These are phyloP conservation scores for Alternaria arbusti DNA, from an alignment of 2,329 filamentous ascomycete genomes.

Conservation along the genomic window DNA sequence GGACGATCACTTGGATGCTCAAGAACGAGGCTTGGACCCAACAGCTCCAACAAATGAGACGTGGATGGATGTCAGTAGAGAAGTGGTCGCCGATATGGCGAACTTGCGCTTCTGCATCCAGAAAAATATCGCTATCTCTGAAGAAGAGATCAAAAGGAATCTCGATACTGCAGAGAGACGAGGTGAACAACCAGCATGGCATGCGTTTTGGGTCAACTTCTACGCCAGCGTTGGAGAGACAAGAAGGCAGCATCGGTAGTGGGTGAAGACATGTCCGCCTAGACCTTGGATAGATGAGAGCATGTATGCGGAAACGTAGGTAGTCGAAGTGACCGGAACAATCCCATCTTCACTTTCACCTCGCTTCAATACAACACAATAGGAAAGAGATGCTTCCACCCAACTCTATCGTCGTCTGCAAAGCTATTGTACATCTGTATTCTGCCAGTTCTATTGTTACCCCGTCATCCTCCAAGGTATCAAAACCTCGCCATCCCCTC, in stretches of 20 bases:
- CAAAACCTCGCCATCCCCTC: background rate
- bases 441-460: background rate
- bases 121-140: too few species aligned
- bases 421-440: background rate
- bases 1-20: too few species aligned
- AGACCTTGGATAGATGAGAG: background rate
- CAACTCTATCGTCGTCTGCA: background rate
- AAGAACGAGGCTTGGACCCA: too few species aligned
- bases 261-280: background rate
- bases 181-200: too few species aligned
- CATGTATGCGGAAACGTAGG: background rate
- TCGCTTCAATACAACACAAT: background rate
- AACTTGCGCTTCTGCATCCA: conserved; percentile 12
- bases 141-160: too few species aligned
- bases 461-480: background rate
- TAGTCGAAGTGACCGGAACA: background rate
- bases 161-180: too few species aligned
- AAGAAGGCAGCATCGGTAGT: background rate
- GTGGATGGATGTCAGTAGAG: conserved; percentile 1
- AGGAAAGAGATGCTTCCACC: background rate
- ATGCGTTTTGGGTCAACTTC: too few species aligned
- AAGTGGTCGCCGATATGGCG: conserved; percentile 9
- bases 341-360: background rate
- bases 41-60: too few species aligned
- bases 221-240: background rate